A percentile compares a stretch with the other conserved stretches of the same genome.
Conservation (phyloP, 2,329 filamentous ascomycete genomes). For the Penicillium hordei region DNA sequence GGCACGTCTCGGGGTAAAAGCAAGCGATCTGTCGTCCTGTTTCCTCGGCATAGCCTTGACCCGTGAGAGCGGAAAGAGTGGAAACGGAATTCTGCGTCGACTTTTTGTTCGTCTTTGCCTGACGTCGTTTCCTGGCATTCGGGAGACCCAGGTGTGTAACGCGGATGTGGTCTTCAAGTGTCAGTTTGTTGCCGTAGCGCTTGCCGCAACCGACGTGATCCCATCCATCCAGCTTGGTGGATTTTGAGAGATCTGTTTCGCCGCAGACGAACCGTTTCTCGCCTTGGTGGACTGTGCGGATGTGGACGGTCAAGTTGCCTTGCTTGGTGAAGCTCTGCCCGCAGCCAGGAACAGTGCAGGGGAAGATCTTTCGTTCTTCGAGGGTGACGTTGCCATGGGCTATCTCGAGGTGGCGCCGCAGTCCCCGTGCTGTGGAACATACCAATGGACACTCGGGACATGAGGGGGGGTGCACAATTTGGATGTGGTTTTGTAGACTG, state of each 20-base stretch:
- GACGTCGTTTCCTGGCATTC: conserved; percentile 42
- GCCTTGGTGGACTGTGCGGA: conserved; percentile 74
- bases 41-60: conserved; percentile 55
- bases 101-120: conserved; percentile 29
- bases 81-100: conserved; percentile 23
- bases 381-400: conserved; percentile 64
- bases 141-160: conserved; percentile 72
- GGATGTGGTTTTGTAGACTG: conserved; percentile 71
- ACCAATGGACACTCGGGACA: conserved; percentile 73
- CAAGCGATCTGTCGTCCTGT: conserved; percentile 53
- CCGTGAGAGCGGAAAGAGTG: conserved; percentile 54
- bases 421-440: conserved; percentile 64
- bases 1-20: conserved; percentile 48
- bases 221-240: conserved; percentile 64
- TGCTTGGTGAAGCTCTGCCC: conserved; percentile 75
- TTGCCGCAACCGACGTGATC: conserved; percentile 69
- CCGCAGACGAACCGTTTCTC: conserved; percentile 76
- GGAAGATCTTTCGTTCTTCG: conserved; percentile 63
- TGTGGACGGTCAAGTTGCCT: conserved; percentile 79
- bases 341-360: conserved; percentile 69
- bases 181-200: conserved; percentile 72
- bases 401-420: conserved; percentile 76
- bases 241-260: conserved; percentile 59
- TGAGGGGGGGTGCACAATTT: conserved; percentile 66
- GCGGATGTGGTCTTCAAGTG: conserved; percentile 79